phyloP scores from a whole-genome alignment of 2,329 filamentous ascomycete genomes.

The Coniochaeta ligniaria region DNA sequence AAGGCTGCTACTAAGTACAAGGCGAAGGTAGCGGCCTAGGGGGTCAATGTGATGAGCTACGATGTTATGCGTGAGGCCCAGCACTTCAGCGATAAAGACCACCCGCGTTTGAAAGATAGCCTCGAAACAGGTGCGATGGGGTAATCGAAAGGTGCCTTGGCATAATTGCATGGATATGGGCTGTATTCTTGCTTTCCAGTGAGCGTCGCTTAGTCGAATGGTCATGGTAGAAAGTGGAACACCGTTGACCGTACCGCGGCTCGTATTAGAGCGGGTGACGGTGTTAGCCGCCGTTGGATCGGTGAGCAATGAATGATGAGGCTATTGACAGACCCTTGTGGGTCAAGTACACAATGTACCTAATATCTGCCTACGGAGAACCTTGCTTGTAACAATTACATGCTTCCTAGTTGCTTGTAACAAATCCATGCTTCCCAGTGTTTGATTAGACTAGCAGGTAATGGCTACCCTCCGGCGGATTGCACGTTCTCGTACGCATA shows the following conservation, averaged over 20 bases:
- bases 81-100: neutral
- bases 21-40: constrained; percentile 63
- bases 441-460: too few species aligned
- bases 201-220: neutral
- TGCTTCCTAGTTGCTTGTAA: too few species aligned
- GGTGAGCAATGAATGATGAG: neutral
- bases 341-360: too few species aligned
- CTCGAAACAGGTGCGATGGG: neutral
- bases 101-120: neutral
- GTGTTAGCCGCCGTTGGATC: neutral
- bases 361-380: too few species aligned
- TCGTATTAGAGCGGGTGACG: neutral
- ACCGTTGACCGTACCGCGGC: neutral
- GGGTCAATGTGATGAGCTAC: neutral
- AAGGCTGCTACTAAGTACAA: constrained; percentile 80
- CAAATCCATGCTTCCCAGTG: too few species aligned
- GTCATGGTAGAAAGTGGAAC: neutral
- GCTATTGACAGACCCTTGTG: neutral
- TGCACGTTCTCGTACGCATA: too few species aligned
- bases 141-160: neutral
- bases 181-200: neutral
- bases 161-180: neutral
- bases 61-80: neutral
- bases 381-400: too few species aligned
- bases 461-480: too few species aligned